Evolutionary conservation across 768 basidiomycete species (phyloP).

Genomic region (Ramaria sp.): DNA sequence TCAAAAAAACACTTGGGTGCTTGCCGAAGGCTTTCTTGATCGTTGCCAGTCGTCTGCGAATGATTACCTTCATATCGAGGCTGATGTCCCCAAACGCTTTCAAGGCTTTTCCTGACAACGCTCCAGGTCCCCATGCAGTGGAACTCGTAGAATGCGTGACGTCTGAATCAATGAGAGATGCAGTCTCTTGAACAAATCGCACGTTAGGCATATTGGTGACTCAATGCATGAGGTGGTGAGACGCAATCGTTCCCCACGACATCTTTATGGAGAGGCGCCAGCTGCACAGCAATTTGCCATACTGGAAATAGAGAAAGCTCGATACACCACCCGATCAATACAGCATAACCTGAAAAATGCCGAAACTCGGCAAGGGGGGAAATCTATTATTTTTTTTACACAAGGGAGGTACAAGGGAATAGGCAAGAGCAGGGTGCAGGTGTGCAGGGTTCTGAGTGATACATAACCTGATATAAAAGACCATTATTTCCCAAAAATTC

Average conservation of each 20-base stretch:
- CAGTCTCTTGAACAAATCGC: background rate
- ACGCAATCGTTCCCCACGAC: background rate
- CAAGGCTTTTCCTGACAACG: background rate
- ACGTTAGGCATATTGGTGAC: background rate
- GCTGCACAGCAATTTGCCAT: background rate
- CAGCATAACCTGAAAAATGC: no score
- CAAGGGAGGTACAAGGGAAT: no score
- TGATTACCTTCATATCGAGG: background rate
- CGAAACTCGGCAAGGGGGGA: background rate
- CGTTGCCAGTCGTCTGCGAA: background rate
- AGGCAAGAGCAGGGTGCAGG: background rate
- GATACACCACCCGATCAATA: no score
- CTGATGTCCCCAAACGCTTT: background rate
- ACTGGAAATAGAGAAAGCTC: no score
- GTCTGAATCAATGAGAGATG: background rate
- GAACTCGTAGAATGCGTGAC: background rate
- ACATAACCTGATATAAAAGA: background rate
- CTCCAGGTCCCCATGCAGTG: background rate
- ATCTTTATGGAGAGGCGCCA: background rate
- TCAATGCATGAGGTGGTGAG: background rate
- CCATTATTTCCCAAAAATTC: background rate
- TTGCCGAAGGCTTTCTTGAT: background rate
- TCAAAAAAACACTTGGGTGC: background rate
- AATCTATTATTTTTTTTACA: background rate
- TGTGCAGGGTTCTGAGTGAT: background rate